Evolutionary conservation across 192 early-diverging fungal species (phyloP).

Genomic region (Coemansia sp.): DNA sequence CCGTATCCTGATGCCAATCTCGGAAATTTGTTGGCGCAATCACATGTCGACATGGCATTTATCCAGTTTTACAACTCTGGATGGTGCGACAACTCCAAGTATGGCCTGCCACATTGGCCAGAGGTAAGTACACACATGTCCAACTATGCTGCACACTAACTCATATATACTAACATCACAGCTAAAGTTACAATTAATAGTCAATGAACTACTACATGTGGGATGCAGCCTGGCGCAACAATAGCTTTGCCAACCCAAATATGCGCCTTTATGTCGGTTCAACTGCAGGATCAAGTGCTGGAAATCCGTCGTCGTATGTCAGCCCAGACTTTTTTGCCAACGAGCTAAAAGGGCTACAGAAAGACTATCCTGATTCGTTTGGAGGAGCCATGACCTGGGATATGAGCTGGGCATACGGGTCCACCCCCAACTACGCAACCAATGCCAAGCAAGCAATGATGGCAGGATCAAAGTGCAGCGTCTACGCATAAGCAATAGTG

Average conservation of each 20-base stretch:
- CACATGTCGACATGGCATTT: conserved; percentile 66
- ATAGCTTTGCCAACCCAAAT: conserved; percentile 55
- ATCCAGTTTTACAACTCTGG: conserved; percentile 81
- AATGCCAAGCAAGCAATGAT: conserved; percentile 50
- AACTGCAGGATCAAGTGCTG: conserved; percentile 55
- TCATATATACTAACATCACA: background rate
- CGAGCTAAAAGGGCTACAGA: conserved; percentile 39
- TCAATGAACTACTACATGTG: conserved; percentile 55
- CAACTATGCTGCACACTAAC: background rate
- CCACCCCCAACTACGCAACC: conserved; percentile 44
- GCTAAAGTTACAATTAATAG: conserved; percentile 11
- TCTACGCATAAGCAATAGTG: background rate
- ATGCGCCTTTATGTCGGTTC: conserved; percentile 60
- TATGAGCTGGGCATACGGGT: conserved; percentile 50
- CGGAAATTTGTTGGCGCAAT: conserved; percentile 53
- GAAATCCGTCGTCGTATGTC: conserved; percentile 50
- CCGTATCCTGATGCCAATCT: conserved; percentile 69
- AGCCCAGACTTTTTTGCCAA: conserved; percentile 45
- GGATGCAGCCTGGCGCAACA: conserved; percentile 59
- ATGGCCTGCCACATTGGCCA: conserved; percentile 44
- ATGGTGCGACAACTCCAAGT: conserved; percentile 57
- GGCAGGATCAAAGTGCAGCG: conserved; percentile 35
- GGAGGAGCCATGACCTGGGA: conserved; percentile 74
- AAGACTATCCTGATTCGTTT: conserved; percentile 51
- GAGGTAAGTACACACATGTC: conserved; percentile 26